phyloP scores from a whole-genome alignment of 192 early-diverging fungal genomes.

The Piromyces finnis region DNA sequence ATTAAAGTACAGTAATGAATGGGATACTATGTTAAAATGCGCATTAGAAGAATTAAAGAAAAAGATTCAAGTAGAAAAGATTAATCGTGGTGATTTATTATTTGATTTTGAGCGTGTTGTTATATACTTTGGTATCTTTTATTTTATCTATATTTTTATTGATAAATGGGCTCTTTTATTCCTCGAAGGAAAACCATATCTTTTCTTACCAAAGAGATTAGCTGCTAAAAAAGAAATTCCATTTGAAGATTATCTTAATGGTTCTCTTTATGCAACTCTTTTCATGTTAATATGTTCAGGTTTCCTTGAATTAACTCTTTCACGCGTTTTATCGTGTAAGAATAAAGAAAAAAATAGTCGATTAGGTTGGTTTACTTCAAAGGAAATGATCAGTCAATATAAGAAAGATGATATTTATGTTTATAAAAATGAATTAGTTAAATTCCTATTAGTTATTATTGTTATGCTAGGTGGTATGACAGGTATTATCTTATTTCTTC shows the following conservation, averaged over 20 bases:
- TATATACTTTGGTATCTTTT: constrained; percentile 17
- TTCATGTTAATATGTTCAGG: constrained; percentile 19
- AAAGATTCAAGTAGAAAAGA: constrained; percentile 20
- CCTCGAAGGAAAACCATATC: not conserved
- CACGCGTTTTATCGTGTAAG: not conserved
- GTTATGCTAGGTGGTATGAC: not conserved
- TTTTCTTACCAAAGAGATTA: not conserved
- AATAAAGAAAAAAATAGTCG: not conserved
- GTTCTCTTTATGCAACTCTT: constrained; percentile 12
- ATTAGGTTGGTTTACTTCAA: not conserved
- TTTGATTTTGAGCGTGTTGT: constrained; percentile 18
- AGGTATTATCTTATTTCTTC: not conserved
- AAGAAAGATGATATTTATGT: not conserved
- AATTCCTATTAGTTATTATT: not conserved
- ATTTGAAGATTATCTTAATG: constrained; percentile 6
- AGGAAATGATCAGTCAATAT: not conserved
- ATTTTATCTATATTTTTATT: constrained; percentile 18
- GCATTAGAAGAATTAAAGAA: constrained; percentile 16
- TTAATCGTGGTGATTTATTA: constrained; percentile 21
- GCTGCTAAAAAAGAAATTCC: not conserved
- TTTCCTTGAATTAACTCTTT: constrained; percentile 13
- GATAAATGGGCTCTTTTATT: constrained; percentile 10
- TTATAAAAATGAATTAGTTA: not conserved
- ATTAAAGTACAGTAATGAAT: constrained; percentile 13
- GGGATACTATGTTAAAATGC: constrained; percentile 16